Base-by-base conservation (phyloP, 352 stramenopile species). In the Pythium scleroteichum region DNA sequence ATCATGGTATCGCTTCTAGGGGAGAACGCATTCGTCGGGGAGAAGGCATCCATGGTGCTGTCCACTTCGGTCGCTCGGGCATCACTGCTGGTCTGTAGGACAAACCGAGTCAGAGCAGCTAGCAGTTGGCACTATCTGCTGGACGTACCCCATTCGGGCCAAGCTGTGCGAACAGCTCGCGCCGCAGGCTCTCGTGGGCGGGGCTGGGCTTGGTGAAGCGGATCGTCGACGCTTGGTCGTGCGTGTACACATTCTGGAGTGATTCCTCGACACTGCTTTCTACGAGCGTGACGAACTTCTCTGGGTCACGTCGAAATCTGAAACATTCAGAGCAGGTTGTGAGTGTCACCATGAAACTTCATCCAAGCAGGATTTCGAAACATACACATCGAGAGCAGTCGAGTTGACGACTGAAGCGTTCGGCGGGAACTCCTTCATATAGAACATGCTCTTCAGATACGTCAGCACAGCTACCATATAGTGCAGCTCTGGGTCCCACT, bases 381-480 rank as follows among this genome's bases (percentile, higher is more conserved):
- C 81, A 48, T 81, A 97, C 73, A 98, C 79, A 29, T 90, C 73
- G 27, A 97, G 78, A 1, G 96, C 94, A 4, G 83, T 78, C 4
- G 73, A 60, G 62, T 99, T 98, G 12, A 93, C 92, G 17, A 88
- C 78, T 29, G 70, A 65, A 8, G 57, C 49, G 29, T 67, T 49
- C 35, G 73, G 59, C 17, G 78, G 68, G 56, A 98, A 98, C 53
- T 97, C 90, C 68, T 98, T 98, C 72, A 97, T 92, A 79, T 98
- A 99, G 81, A 99, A 99, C 59, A 98, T 97, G 59, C 96, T 97
- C 75, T 99, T 99, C 44, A 99, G 73, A 75, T 97, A 98, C 2
- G 95, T 98, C 39, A 99, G 78, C 39, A 97, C 93, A 12, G 92
- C 97, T 9, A 98, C 90, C 73, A 99, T 92, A 76, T 97, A 99